A percentile compares a stretch with the other conserved stretches of the same genome.
Conservation (phyloP, 345 rosid species). For the Cardamine occulta region DNA sequence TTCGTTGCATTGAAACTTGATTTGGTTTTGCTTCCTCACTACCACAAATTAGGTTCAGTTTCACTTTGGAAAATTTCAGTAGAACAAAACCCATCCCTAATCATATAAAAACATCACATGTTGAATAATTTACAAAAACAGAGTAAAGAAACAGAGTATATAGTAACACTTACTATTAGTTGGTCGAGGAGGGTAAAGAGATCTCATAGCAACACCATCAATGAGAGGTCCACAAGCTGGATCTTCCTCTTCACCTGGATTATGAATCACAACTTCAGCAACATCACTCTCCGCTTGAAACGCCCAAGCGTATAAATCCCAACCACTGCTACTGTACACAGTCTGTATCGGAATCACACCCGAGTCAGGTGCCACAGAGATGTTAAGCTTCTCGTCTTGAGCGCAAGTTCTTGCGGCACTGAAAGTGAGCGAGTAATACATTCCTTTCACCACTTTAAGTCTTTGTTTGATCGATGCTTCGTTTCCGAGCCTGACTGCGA, state of each 20-base stretch:
- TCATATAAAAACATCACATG: neutral
- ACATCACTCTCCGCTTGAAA: constrained; percentile 53
- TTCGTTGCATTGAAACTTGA: neutral
- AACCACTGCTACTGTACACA: constrained; percentile 73
- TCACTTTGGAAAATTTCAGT: neutral
- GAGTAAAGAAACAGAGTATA: neutral
- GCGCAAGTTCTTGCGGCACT: constrained; percentile 92
- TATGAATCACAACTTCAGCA: constrained; percentile 64
- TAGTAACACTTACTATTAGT: constrained; percentile 51
- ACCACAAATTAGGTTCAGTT: neutral
- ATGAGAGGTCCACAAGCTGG: constrained; percentile 90
- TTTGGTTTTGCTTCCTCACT: neutral
- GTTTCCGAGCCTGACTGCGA: constrained; percentile 80
- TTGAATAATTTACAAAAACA: neutral
- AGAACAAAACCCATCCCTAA: neutral
- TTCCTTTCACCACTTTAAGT: constrained; percentile 56
- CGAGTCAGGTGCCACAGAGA: constrained; percentile 73
- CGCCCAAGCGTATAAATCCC: constrained; percentile 91
- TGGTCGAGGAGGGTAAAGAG: constrained; percentile 63
- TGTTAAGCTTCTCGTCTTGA: constrained; percentile 74
- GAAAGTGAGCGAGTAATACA: constrained; percentile 75
- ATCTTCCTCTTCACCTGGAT: constrained; percentile 84
- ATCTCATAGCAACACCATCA: constrained; percentile 71
- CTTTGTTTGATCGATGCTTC: constrained; percentile 87
- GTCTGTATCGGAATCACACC: constrained; percentile 87